Evolutionary conservation across 2,329 filamentous ascomycete species (phyloP).

Genomic region (Fonsecaea monophora): DNA sequence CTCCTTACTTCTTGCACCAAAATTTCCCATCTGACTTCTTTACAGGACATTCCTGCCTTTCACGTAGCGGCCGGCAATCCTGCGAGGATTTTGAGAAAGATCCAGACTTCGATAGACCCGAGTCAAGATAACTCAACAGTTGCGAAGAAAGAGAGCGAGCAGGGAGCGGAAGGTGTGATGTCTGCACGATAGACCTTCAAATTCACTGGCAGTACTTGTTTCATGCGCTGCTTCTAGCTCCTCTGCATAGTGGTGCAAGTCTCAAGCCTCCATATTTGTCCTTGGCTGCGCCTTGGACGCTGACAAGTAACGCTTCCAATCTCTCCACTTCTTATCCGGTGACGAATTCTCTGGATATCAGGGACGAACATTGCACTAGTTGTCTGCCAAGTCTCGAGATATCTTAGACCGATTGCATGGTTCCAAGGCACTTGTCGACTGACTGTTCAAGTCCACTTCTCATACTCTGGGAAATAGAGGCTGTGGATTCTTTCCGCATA

Average conservation of each 20-base stretch:
- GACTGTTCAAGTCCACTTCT: constrained; percentile 44
- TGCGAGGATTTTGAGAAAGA: constrained; percentile 48
- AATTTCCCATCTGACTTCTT: background rate
- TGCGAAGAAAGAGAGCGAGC: constrained; percentile 4
- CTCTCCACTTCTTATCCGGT: background rate
- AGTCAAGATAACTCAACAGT: constrained; percentile 8
- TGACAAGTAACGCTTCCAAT: background rate
- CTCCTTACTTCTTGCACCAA: background rate
- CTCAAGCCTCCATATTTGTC: background rate
- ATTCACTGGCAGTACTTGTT: background rate
- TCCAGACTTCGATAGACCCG: constrained; percentile 47
- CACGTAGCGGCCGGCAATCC: constrained; percentile 53
- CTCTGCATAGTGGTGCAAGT: background rate
- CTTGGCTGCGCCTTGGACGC: background rate
- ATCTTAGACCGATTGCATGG: background rate
- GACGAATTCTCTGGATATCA: background rate
- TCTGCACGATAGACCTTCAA: background rate
- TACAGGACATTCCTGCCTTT: constrained; percentile 51
- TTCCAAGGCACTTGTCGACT: background rate
- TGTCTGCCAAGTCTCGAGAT: background rate
- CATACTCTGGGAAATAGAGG: constrained; percentile 65
- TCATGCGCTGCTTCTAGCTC: background rate
- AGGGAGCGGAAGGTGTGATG: background rate
- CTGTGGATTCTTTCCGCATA: constrained; percentile 65
- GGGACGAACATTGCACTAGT: background rate